Evolutionary conservation across 2,329 filamentous ascomycete species (phyloP).

Genomic region (Fragosphaeria purpurea): DNA sequence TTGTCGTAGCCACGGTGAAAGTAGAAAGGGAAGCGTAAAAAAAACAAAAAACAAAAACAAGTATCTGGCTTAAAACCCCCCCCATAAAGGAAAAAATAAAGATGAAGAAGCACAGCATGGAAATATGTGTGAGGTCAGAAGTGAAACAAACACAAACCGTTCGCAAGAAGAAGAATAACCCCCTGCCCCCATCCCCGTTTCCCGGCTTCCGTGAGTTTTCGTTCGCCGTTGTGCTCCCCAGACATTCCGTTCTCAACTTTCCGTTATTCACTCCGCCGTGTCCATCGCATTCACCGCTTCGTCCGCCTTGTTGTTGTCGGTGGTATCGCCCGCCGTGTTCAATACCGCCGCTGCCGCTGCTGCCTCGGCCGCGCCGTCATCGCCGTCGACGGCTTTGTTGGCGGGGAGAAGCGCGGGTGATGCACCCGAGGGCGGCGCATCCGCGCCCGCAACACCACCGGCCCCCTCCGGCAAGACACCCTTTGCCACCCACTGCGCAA

Average conservation of each 20-base stretch:
- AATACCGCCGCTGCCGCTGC: background rate
- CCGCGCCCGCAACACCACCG: background rate
- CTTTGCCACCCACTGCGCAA: slow-evolving; percentile 43
- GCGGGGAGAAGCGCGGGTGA: too few species aligned
- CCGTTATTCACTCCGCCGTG: slow-evolving; percentile 2
- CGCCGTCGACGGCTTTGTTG: background rate
- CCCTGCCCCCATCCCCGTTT: background rate
- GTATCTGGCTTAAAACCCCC: background rate
- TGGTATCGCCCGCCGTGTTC: too few species aligned
- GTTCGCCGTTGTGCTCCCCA: too few species aligned
- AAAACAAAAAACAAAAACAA: background rate
- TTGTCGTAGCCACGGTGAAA: too few species aligned
- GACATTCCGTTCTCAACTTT: too few species aligned
- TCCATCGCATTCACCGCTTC: slow-evolving; percentile 1
- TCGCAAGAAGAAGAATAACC: background rate
- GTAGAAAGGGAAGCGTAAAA: background rate
- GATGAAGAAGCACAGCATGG: background rate
- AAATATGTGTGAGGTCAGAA: too few species aligned
- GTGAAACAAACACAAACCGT: too few species aligned
- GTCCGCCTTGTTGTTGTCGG: too few species aligned
- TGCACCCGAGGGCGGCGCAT: background rate
- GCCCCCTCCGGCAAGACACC: slow-evolving; percentile 19
- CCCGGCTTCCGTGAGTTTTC: background rate
- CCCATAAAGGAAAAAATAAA: background rate
- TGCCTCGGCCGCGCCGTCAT: background rate